Base-by-base conservation (phyloP, 2,329 filamentous ascomycete genomes). In the Trichoderma gracile region DNA sequence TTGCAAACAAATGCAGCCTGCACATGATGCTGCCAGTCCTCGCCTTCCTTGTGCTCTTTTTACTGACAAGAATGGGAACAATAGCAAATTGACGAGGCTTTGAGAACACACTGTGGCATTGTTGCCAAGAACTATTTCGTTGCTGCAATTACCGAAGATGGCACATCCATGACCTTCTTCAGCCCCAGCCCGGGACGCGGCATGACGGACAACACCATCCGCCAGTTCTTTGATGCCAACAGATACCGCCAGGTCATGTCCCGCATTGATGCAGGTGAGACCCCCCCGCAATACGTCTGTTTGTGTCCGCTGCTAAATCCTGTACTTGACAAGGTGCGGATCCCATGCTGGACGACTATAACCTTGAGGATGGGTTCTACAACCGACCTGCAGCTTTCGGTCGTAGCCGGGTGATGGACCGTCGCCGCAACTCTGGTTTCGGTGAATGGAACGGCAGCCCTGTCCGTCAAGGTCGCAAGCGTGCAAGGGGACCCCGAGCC, bases 41-140 rank as follows among this genome's bases (percentile, higher is more conserved):
- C 3, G 21, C 9, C 17, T 38, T 52, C 7, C 27, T 9, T 9
- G 2, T 3, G 25, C 30, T 30, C 30, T 7, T 30, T 30, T 30
- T 30, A 30, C 45, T 50, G 27, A 43, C 55, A 25, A n/a, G 10
- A 30, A 15, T 5, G 7, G 38, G 9, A n/a, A 33, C 52, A 38
- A 21, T 49, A 84, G 81, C 75, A 81, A 69, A 83, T 86, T 40
- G 79, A 80, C 40, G 78, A 80, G 66, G 83, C 81, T 27, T 73
- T 87, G 12, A 77, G 80, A 17, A 79, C 83, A 55, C 77, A 82
- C 46, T 86, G 83, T 68, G 78, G 79, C 43, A 83, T 86, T 52
- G 78, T 81, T 1, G 80, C 79, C 12, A 78, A 79, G 58, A 76
- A 76, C 66, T 86, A 82, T 70, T 85, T 86, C 67, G 76, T 86